A percentile compares a stretch with the other conserved stretches of the same genome.
Conservation (phyloP, 139 green algal species). For the Ettlia oleoabundans region DNA sequence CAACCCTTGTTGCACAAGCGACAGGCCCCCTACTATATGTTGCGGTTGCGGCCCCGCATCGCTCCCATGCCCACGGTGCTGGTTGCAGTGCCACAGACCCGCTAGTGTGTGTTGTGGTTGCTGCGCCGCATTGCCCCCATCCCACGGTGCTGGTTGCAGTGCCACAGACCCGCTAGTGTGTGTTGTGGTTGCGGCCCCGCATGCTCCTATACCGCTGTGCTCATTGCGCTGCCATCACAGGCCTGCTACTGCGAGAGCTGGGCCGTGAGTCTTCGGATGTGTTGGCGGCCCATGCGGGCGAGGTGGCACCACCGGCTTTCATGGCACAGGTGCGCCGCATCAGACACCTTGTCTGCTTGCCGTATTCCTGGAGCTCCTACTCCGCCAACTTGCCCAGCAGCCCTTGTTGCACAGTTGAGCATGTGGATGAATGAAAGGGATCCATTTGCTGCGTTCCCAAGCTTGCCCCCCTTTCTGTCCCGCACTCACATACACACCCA, state of each 20-base stretch:
- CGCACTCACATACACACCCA: neutral
- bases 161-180: neutral
- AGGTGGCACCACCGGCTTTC: slow-evolving; percentile 35
- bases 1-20: too few species aligned
- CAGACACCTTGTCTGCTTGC: neutral
- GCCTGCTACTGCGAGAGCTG: slow-evolving; percentile 77
- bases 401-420: too few species aligned
- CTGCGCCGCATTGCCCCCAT: too few species aligned
- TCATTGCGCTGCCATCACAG: slow-evolving; percentile 13
- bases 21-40: too few species aligned
- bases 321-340: slow-evolving; percentile 21
- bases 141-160: neutral
- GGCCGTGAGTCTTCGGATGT: slow-evolving; percentile 60
- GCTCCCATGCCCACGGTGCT: neutral
- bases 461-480: neutral
- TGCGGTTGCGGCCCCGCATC: too few species aligned
- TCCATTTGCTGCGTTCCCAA: too few species aligned
- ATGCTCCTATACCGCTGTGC: neutral
- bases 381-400: neutral
- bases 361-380: neutral
- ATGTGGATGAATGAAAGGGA: too few species aligned
- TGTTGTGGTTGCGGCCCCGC: neutral
- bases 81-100: too few species aligned
- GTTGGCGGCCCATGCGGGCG: slow-evolving; percentile 55
- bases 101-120: too few species aligned